Evolutionary conservation across 441 rosid genomes (phyloP).

Genomic region (Adansonia rubrostipa): DNA sequence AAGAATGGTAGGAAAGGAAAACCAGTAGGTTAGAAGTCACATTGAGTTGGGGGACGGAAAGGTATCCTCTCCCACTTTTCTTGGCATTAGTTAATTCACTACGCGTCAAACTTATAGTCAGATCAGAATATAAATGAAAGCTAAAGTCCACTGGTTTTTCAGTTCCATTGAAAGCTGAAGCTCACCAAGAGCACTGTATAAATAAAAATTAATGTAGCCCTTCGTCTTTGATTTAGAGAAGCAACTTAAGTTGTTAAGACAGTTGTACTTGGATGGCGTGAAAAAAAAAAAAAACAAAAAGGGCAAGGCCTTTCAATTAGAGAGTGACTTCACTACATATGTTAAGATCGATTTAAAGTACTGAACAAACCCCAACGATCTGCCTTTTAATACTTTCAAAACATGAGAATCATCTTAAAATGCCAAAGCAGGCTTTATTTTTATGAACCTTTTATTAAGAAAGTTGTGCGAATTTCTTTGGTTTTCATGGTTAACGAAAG

Average conservation of each 20-base stretch:
- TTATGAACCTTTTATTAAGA: background rate
- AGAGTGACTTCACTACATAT: too few species aligned
- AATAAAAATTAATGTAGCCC: conserved; percentile 20
- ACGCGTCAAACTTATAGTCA: background rate
- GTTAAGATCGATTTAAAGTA: too few species aligned
- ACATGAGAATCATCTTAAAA: too few species aligned
- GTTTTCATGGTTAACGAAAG: background rate
- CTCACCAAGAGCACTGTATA: conserved; percentile 24
- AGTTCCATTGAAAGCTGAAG: conserved; percentile 21
- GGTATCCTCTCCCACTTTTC: background rate
- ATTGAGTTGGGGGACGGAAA: background rate
- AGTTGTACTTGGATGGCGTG: background rate
- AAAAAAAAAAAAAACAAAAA: too few species aligned
- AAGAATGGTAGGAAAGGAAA: too few species aligned
- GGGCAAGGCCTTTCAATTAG: too few species aligned
- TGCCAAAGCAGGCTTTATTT: background rate
- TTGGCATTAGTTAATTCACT: too few species aligned
- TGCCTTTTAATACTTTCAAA: too few species aligned
- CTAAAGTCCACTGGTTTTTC: background rate
- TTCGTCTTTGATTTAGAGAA: conserved; percentile 42
- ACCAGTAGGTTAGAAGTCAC: conserved; percentile 1
- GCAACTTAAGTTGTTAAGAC: conserved; percentile 16
- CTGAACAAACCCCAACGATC: too few species aligned
- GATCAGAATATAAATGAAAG: background rate
- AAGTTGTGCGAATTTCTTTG: background rate